Base-by-base conservation (phyloP, 2,329 filamentous ascomycete genomes). In the Coniochaeta sp. region DNA sequence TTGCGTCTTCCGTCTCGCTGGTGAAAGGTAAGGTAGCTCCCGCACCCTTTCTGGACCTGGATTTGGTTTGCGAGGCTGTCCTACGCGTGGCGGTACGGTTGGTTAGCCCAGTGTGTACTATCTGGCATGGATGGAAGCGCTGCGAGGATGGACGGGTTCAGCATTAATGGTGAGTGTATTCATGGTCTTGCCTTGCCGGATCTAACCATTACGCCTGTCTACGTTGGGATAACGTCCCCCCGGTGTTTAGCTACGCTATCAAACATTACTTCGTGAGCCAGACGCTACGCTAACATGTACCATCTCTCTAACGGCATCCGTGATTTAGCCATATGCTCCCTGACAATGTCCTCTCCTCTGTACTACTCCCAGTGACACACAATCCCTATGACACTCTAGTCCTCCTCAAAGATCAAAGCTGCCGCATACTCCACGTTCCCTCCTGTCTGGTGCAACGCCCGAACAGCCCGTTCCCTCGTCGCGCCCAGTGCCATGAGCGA, bases 401-500 rank as follows among this genome's bases (percentile, higher is more conserved):
- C 76, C 47, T 72, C 70, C 54, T 78, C 72, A 60, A 84, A 89
- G 50, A 96, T 78, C 56, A 96, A 76, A 48, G 86, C 85, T 46
- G 91, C 91, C n/a, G 92, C 92, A 57, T 85, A 82, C 56, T 97
- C 89, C 7, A 96, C 82, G 62, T 97, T 89, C 18, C 94, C 92
- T 18, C 84, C 84, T 14, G 89, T 88, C 27, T 89, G 89, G 61
- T 91, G 82, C 49, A 99, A 73, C 2, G 91, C 91, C 54, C 86
- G 83, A 50, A 94, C 77, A 1, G 91, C 92, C 59, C 89, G 80
- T 55, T 87, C 79, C 50, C 85, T 78, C 2, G 85, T 81, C 58
- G 94, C 91, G 0, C 92, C 91, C 57, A 97, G 75, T 46, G 83
- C 80, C 47, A 87, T 78, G 32, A 97, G 80, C 61, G 86, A 86